A percentile compares a stretch with the other conserved stretches of the same genome.
Conservation (phyloP, 2,329 filamentous ascomycete genomes). For the Xylogone sp. region DNA sequence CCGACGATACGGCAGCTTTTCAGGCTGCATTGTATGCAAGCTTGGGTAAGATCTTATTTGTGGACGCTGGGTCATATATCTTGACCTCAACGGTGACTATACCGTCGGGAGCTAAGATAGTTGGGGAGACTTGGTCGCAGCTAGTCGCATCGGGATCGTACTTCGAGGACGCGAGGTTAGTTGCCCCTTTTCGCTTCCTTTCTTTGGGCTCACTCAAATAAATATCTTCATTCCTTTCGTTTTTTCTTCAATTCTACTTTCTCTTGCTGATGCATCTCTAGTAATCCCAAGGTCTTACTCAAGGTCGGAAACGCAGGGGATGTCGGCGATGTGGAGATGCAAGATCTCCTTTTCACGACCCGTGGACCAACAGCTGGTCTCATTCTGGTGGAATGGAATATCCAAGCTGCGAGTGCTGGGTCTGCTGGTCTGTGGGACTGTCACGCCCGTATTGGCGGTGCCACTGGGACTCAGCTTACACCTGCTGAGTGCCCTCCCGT, state of each 20-base stretch:
- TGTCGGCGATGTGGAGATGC: conserved; percentile 38
- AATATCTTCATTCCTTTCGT: too few relatives aligned
- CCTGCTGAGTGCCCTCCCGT: conserved; percentile 28
- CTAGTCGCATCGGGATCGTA: conserved; percentile 29
- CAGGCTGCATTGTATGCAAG: not conserved
- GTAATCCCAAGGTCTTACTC: conserved; percentile 7
- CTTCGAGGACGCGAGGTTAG: conserved; percentile 36
- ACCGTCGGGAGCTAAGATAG: conserved; percentile 33
- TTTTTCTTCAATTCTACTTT: too few relatives aligned
- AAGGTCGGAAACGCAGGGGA: conserved; percentile 35
- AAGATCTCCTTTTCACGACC: conserved; percentile 36
- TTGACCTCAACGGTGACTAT: conserved; percentile 43
- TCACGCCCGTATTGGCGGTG: conserved; percentile 35
- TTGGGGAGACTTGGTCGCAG: conserved; percentile 38
- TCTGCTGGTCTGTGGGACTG: conserved; percentile 29
- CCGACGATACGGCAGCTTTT: conserved; percentile 68
- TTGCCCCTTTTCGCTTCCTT: too few relatives aligned
- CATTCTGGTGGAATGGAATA: conserved; percentile 36
- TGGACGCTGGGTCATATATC: conserved; percentile 49
- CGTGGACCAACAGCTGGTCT: conserved; percentile 32
- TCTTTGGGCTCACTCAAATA: too few relatives aligned
- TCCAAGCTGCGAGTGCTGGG: conserved; percentile 25
- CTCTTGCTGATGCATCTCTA: too few relatives aligned
- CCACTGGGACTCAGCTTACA: conserved; percentile 28
- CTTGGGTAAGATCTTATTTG: conserved; percentile 47